Evolutionary conservation across 2,329 filamentous ascomycete genomes (phyloP).

Genomic region (Neonectria magnoliae): DNA sequence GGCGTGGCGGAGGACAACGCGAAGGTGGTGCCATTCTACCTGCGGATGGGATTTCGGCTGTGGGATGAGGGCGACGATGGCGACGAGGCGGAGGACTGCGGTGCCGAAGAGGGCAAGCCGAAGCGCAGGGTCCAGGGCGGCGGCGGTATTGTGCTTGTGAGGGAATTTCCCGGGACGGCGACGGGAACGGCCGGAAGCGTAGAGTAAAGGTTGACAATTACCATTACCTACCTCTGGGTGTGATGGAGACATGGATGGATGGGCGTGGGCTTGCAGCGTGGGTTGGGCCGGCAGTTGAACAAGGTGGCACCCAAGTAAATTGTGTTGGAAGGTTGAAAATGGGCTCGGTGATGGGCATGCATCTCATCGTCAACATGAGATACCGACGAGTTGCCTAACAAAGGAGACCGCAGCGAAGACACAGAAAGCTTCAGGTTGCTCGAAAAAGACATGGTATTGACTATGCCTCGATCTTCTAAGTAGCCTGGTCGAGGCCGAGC

Average conservation of each 20-base stretch:
- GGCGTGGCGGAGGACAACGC: constrained; percentile 58
- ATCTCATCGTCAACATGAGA: constrained; percentile 2
- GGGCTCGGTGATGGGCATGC: neutral
- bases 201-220: constrained; percentile 20
- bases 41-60: constrained; percentile 57
- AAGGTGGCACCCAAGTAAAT: neutral
- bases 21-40: constrained; percentile 60
- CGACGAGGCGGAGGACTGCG: neutral
- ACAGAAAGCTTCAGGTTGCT: neutral
- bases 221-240: constrained; percentile 16
- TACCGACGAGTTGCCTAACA: neutral
- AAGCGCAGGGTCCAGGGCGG: constrained; percentile 41
- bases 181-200: constrained; percentile 30
- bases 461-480: constrained; percentile 9
- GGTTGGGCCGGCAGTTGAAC: neutral
- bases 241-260: constrained; percentile 15
- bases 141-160: constrained; percentile 33
- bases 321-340: neutral
- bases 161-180: constrained; percentile 30
- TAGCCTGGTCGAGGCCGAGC: constrained; percentile 6
- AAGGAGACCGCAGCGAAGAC: neutral
- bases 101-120: constrained; percentile 5
- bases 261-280: neutral
- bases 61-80: constrained; percentile 42
- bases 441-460: constrained; percentile 10